Base-by-base conservation (phyloP, 768 basidiomycete species). In the Tremella yokohamensis region DNA sequence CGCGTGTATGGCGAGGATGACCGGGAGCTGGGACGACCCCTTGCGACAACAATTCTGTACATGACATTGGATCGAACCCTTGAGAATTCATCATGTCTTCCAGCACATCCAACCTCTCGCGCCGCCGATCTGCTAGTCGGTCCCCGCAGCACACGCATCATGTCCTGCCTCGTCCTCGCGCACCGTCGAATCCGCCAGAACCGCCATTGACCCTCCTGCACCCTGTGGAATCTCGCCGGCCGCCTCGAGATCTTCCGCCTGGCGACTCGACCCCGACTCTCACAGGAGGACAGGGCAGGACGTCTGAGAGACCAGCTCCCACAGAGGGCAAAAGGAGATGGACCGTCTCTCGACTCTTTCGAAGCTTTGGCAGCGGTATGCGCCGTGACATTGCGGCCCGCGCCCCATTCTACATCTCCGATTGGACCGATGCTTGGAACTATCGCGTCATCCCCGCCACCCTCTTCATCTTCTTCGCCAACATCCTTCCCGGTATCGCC, bases 341-440 rank as follows among this genome's bases (percentile, higher is more conserved):
- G 25, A 40, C 25, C 44, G 20, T 44, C 40, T 54, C 50, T 37
- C 25, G 24, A 12, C 61, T 54, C 49, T 52, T 56, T 29, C 19
- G 58, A 0, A 55, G 57, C 45, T 20, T 69, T 2, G 71, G 69
- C 18, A 51, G 62, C 22, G 91, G 91, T 7, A 88, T 93, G 65
- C 58, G 80, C 16, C 77, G 79, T 38, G 92, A 96, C 76, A 79
- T 94, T 13, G 80, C 78, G 47, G 80, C 86, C 1, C 82, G 92
- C 40, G 78, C 80, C 1, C 90, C 90, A 0, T 92, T 84, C 81
- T 97, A 94, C 73, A 57, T 80, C 34, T 86, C 84, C 54, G 90
- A 96, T 78, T 97, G 92, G 92, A 84, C 80, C 9, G 89, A 93
- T 73, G 90, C 88, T 6, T 90, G 87, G 85, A 89, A 89, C 71